Conservation (phyloP, 208 protist genomes). For the Naegleria gruberi region DNA sequence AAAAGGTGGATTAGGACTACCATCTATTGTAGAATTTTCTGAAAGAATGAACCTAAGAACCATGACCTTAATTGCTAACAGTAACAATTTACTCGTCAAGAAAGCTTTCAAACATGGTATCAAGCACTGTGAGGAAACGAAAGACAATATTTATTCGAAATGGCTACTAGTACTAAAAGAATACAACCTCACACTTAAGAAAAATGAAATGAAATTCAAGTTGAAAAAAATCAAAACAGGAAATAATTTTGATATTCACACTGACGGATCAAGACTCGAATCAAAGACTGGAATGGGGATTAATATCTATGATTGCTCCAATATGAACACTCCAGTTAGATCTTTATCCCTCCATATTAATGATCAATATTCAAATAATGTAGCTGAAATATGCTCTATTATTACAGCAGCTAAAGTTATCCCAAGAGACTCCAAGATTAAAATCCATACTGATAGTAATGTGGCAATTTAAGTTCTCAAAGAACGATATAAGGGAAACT, state of each 20-base stretch:
- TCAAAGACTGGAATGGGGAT: neutral
- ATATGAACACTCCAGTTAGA: neutral
- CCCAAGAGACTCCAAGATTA: neutral
- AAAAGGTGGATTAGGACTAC: too few species aligned
- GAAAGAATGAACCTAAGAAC: too few species aligned
- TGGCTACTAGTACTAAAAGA: too few species aligned
- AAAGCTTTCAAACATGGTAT: too few species aligned
- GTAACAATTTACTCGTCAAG: too few species aligned
- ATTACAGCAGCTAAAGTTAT: neutral
- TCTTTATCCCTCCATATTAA: neutral
- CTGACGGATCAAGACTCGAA: neutral
- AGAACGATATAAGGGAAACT: neutral
- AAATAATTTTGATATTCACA: neutral
- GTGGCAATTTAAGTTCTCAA: neutral
- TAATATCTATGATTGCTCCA: neutral
- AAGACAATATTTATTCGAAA: too few species aligned
- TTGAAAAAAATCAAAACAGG: too few species aligned
- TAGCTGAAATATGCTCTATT: neutral
- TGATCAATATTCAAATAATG: neutral
- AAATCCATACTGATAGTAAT: neutral
- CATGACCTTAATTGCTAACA: too few species aligned
- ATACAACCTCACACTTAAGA: too few species aligned
- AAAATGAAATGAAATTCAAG: too few species aligned
- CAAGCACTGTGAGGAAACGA: too few species aligned
- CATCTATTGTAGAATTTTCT: too few species aligned